Conservation (phyloP, 2,329 filamentous ascomycete species). For the Diaporthe batatas region DNA sequence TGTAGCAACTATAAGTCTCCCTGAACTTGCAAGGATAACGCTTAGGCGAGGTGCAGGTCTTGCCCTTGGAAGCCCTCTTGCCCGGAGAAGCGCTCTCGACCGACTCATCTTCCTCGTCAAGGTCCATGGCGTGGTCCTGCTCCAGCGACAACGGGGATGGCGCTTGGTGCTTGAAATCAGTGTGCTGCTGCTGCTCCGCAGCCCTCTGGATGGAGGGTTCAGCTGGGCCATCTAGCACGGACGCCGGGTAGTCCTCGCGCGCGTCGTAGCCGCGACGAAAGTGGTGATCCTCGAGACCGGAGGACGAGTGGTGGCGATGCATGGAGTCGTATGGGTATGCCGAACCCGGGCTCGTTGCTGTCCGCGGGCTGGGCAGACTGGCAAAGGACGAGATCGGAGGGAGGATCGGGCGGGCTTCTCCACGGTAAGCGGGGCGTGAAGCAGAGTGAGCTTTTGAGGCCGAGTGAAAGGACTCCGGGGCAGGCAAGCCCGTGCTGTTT, state of each 20-base stretch:
- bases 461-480: constrained; percentile 52
- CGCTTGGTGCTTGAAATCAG: constrained; percentile 22
- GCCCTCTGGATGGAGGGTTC: constrained; percentile 13
- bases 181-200: neutral
- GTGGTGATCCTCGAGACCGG: constrained; percentile 36
- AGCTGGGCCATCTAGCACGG: constrained; percentile 10
- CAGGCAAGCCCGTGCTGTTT: neutral
- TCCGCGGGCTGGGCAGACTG: constrained; percentile 33
- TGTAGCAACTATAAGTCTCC: constrained; percentile 78
- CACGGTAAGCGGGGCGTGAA: constrained; percentile 47
- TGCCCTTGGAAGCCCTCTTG: constrained; percentile 38
- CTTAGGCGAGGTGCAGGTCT: constrained; percentile 61
- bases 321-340: constrained; percentile 37
- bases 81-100: constrained; percentile 16
- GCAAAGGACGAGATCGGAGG: constrained; percentile 40
- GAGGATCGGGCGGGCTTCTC: constrained; percentile 35
- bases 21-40: constrained; percentile 81
- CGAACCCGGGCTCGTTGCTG: constrained; percentile 20
- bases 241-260: constrained; percentile 23
- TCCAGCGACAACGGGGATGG: constrained; percentile 10
- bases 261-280: constrained; percentile 28
- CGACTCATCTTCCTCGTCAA: constrained; percentile 63
- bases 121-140: constrained; percentile 6
- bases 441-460: constrained; percentile 55
- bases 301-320: constrained; percentile 17